Evolutionary conservation across 495 filamentous ascomycete species (phyloP), one percentile per base, ranked within the genome.

Genomic region (Glonium stellatum): DNA sequence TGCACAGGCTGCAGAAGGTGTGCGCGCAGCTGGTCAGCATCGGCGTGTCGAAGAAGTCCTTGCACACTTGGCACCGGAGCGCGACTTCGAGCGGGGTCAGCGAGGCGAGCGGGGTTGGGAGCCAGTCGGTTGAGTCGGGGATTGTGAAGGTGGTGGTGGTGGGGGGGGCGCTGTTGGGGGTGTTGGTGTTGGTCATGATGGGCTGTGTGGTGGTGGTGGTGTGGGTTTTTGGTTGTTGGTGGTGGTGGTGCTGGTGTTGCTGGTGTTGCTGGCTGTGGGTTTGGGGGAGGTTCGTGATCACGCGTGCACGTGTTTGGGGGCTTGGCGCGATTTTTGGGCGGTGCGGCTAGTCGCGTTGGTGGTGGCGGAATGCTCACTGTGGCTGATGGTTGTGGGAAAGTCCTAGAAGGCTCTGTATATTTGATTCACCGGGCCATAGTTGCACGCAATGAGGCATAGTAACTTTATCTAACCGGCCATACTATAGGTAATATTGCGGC

Each of bases 1-100:
- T 97, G 72, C 93, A 99, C 31, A 92, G 72, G 15, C 91, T 96
- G 78, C 93, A 99, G 70, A 99, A 99, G 0, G 93, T 97, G 71
- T 99, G 93, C 44, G 83, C 87, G 78, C 93, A 99, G 0, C 86
- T 87, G 0, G 93, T 99, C 55, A 97, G 85, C 78, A 99, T 92
- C 0, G 93, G 93, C 22, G 88, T 91, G 60, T 82, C 81, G 76
- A 87, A 97, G 73, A 97, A 95, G 71, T 99, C 93, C 73, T 97
- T 97, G 80, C 93, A 99, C 58, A 99, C 87, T 67, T 97, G 87
- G 73, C 93, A 99, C 63, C 92, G 88, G 15, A 99, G 80, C 15
- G 89, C 83, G 42, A 89, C 83, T 67, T 99, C 93, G 56, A 99
- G 80, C 5, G 85, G 77, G 51, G 84, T 77, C 57, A 98, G 80